These are phyloP conservation scores for Lyophyllum atratum DNA, from an alignment of 768 basidiomycete species.

Conservation along the genomic window DNA sequence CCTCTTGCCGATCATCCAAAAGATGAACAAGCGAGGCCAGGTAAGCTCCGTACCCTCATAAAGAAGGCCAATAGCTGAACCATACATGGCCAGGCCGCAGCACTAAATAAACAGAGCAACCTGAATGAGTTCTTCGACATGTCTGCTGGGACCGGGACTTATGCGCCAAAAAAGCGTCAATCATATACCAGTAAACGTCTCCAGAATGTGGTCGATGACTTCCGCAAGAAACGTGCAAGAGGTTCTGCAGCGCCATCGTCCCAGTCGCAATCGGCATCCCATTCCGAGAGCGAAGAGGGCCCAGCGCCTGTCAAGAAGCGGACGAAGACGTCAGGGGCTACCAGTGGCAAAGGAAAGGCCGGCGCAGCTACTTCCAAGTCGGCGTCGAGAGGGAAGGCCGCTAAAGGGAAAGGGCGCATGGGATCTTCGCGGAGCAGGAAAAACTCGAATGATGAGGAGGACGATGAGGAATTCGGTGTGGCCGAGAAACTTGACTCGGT, in stretches of 20 bases:
- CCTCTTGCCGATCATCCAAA: slow-evolving; percentile 89
- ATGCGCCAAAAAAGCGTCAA: slow-evolving; percentile 78
- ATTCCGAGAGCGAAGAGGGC: slow-evolving; percentile 26
- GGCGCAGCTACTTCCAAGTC: slow-evolving; percentile 6
- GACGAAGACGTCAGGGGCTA: slow-evolving; percentile 14
- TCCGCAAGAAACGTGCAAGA: slow-evolving; percentile 58
- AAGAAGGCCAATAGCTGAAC: slow-evolving; percentile 3
- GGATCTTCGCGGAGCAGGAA: slow-evolving; percentile 13
- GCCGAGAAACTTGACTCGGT: background rate
- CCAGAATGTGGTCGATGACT: slow-evolving; percentile 84
- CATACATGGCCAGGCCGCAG: slow-evolving; percentile 45
- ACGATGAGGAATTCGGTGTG: slow-evolving; percentile 1
- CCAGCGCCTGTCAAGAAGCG: slow-evolving; percentile 27
- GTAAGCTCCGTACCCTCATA: slow-evolving; percentile 31
- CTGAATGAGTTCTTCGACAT: slow-evolving; percentile 77
- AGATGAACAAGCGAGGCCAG: slow-evolving; percentile 80
- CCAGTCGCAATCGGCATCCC: slow-evolving; percentile 13
- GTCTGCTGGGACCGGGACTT: slow-evolving; percentile 62
- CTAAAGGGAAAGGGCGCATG: slow-evolving; percentile 6
- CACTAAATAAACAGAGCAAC: slow-evolving; percentile 76
- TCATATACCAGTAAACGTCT: slow-evolving; percentile 86
- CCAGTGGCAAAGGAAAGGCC: slow-evolving; percentile 17
- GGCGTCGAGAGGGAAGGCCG: slow-evolving; percentile 9
- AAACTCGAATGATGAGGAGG: background rate
- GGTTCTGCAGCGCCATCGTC: slow-evolving; percentile 22